A percentile compares a stretch with the other conserved stretches of the same genome.
Evolutionary conservation across 2,329 filamentous ascomycete genomes (phyloP).

Genomic region (Fusarium veterinarium): DNA sequence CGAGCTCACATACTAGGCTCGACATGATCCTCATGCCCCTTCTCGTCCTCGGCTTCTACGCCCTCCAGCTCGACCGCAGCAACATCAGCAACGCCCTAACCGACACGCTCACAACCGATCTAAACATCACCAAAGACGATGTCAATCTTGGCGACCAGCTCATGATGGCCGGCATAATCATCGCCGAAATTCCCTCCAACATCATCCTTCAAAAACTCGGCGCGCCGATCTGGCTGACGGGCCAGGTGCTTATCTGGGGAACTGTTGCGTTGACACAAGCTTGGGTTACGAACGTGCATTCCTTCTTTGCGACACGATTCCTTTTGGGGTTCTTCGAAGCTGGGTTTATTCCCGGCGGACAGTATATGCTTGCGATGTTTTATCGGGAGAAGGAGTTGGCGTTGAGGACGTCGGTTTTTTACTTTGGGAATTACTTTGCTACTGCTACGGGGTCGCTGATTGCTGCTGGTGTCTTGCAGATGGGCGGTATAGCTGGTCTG

Average conservation of each 20-base stretch:
- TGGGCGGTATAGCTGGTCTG: conserved; percentile 27
- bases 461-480: conserved; percentile 31
- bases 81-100: conserved; percentile 62
- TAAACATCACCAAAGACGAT: conserved; percentile 60
- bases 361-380: conserved; percentile 35
- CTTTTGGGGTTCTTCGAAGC: conserved; percentile 31
- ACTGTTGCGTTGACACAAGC: conserved; percentile 30
- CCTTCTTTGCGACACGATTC: conserved; percentile 31
- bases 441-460: conserved; percentile 30
- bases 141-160: conserved; percentile 63
- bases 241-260: conserved; percentile 34
- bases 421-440: conserved; percentile 40
- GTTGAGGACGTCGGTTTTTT: conserved; percentile 24
- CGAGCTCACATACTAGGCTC: conserved; percentile 9
- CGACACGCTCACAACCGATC: conserved; percentile 59
- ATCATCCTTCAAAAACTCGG: conserved; percentile 33
- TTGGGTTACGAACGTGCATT: conserved; percentile 24
- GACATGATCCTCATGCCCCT: conserved; percentile 57
- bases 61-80: conserved; percentile 54
- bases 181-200: conserved; percentile 50
- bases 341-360: conserved; percentile 26
- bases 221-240: conserved; percentile 33
- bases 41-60: conserved; percentile 58
- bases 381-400: conserved; percentile 29
- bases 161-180: conserved; percentile 59